Conservation (phyloP, 805 yeast species). For the Candida dendrica region DNA sequence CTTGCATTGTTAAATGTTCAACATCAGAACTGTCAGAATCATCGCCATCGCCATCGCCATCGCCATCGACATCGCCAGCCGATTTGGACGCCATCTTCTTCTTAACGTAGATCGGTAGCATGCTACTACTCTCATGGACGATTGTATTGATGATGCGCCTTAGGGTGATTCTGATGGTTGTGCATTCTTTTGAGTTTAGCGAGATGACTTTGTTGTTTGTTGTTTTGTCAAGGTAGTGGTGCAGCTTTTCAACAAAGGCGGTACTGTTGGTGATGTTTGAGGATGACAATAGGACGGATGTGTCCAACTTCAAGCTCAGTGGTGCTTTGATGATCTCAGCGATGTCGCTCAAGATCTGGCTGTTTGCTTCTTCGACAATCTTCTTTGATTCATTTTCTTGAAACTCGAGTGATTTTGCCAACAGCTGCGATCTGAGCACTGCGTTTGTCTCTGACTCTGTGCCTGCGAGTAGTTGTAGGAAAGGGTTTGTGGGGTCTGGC, state of each 20-base stretch:
- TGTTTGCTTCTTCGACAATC: slow-evolving; percentile 12
- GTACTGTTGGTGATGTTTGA: slow-evolving; percentile 16
- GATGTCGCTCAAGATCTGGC: slow-evolving; percentile 9
- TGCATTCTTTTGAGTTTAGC: slow-evolving; percentile 18
- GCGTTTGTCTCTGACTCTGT: slow-evolving; percentile 10
- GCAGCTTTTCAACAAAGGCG: slow-evolving; percentile 9
- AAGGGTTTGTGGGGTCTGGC: slow-evolving; percentile 3
- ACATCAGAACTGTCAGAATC: slow-evolving; percentile 1
- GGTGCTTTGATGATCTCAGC: slow-evolving; percentile 4
- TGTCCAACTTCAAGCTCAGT: slow-evolving; percentile 5
- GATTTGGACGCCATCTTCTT: neutral
- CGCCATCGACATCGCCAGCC: no score
- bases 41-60: no score
- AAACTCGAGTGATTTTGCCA: slow-evolving; percentile 4
- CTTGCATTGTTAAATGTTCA: slow-evolving; percentile 4
- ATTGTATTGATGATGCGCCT: slow-evolving; percentile 14
- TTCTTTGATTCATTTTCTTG: slow-evolving; percentile 9
- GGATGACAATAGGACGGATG: slow-evolving; percentile 13
- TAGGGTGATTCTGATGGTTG: slow-evolving; percentile 17
- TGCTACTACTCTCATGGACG: slow-evolving; percentile 1
- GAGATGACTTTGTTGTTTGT: slow-evolving; percentile 9
- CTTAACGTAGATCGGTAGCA: no score
- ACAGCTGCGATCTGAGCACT: slow-evolving; percentile 10
- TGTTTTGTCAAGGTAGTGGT: slow-evolving; percentile 3
- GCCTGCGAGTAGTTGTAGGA: slow-evolving; percentile 12